Evolutionary conservation across 768 basidiomycete species (phyloP), one percentile per base, ranked within the genome.

Genomic region (Lyophyllum shimeji): DNA sequence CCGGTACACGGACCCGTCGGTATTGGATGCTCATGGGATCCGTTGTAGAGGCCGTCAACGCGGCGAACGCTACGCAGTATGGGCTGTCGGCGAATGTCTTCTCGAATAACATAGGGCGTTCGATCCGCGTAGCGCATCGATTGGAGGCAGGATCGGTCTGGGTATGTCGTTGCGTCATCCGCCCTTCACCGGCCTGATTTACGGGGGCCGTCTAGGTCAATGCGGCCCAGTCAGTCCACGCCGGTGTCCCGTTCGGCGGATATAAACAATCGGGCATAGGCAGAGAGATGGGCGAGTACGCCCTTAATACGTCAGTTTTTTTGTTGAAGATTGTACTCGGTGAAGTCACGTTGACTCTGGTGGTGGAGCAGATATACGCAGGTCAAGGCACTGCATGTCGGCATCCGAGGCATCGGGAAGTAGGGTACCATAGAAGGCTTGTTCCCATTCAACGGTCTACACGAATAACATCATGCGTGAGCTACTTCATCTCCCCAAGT

Each of bases 211-310:
- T n/a, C 27, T 24, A 65, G 66, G 55, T 67, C 18, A 67, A 67
- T 34, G 58, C 49, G 12, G 53, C 56, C 0, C 45, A 48, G 27
- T 25, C 39, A 7, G 17, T 44, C 13, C 56, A 61, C 15, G 11
- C 29, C 9, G 5, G 24, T 5, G 50, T 65, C 11, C 63, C 65
- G 5, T 68, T 68, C 33, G 67, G 67, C 8, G 67, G 67, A 4
- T 67, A 60, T 47, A 67, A 67, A 52, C 64, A 63, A 53, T 67
- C 66, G 18, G 65, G 65, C 17, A 56, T 63, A 7, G 65, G 66
- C 2, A 53, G 65, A 4, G 66, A 67, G 42, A 29, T 61, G 21
- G 66, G 66, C 0, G 55, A 65, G 34, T 61, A 67, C 27, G 65
- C 65, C 0, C 29, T 65, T 20, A 57, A 61, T 18, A 65, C 55